Percentiles rank a stretch among this genome's conserved stretches.
Evolutionary conservation across 208 protist species (phyloP).

Genomic region (Trypanosoma rangeli): DNA sequence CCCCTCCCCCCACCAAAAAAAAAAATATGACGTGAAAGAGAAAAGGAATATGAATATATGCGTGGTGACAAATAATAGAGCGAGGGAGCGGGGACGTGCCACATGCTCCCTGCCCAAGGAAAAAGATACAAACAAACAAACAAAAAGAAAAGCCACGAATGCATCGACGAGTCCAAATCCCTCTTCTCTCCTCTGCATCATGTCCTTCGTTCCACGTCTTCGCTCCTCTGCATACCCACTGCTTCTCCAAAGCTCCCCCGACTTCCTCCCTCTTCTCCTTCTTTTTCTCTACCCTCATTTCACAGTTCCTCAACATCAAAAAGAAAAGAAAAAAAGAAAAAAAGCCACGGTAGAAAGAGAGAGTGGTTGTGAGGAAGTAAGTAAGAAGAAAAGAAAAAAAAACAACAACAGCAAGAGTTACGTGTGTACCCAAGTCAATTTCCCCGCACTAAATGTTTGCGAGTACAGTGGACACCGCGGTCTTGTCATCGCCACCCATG

Average conservation of each 20-base stretch:
- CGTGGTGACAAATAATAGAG: too few relatives aligned
- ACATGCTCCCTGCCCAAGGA: too few relatives aligned
- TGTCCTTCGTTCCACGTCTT: too few relatives aligned
- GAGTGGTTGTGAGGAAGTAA: slow-evolving; percentile 15
- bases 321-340: background rate
- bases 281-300: background rate
- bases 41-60: too few relatives aligned
- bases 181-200: too few relatives aligned
- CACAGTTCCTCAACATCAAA: background rate
- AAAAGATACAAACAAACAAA: too few relatives aligned
- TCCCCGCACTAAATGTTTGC: slow-evolving; percentile 56
- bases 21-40: too few relatives aligned
- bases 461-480: slow-evolving; percentile 82
- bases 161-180: too few relatives aligned
- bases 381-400: slow-evolving; percentile 17
- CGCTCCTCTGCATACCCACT: too few relatives aligned
- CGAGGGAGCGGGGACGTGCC: too few relatives aligned
- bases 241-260: background rate
- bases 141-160: too few relatives aligned
- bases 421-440: background rate
- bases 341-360: slow-evolving; percentile 8
- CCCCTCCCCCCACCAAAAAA: too few relatives aligned
- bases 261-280: slow-evolving; percentile 17
- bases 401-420: background rate
- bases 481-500: slow-evolving; percentile 94